Conservation (phyloP, 2,329 filamentous ascomycete species). For the Aspergillus aculeatinus region DNA sequence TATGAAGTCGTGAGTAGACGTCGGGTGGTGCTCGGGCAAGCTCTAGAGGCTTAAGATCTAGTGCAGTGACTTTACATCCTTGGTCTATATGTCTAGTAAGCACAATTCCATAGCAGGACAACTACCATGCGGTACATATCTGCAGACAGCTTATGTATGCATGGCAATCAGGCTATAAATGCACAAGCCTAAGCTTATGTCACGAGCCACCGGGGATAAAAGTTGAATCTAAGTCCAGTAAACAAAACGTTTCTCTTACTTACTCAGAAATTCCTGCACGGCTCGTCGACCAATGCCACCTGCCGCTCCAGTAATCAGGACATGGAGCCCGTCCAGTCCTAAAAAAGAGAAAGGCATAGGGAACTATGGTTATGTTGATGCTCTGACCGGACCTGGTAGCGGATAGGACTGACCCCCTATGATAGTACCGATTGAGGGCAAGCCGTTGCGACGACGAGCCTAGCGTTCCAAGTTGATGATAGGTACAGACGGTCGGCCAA, state of each 20-base stretch:
- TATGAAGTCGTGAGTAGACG: conserved; percentile 38
- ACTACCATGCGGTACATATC: too few species aligned
- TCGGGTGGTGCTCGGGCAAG: conserved; percentile 26
- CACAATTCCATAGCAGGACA: not conserved
- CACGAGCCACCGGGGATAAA: too few species aligned
- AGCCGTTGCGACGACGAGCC: not conserved
- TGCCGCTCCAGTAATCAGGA: conserved; percentile 55
- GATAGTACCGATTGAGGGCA: too few species aligned
- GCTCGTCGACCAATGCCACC: conserved; percentile 53
- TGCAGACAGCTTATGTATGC: too few species aligned
- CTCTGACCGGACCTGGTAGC: not conserved
- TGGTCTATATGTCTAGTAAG: conserved; percentile 38
- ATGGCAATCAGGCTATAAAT: too few species aligned
- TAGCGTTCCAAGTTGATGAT: not conserved
- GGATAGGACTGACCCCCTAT: not conserved
- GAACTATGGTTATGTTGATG: not conserved
- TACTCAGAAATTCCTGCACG: conserved; percentile 55
- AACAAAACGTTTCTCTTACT: conserved; percentile 15
- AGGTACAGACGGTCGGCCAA: not conserved
- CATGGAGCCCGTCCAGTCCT: conserved; percentile 50
- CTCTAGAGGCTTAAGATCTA: conserved; percentile 46
- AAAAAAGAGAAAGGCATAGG: conserved; percentile 37
- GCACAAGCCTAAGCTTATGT: too few species aligned
- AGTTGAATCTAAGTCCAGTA: not conserved
- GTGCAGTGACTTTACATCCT: conserved; percentile 56